Evolutionary conservation across 768 basidiomycete genomes (phyloP).

Genomic region (Xerocomellus intermedius): DNA sequence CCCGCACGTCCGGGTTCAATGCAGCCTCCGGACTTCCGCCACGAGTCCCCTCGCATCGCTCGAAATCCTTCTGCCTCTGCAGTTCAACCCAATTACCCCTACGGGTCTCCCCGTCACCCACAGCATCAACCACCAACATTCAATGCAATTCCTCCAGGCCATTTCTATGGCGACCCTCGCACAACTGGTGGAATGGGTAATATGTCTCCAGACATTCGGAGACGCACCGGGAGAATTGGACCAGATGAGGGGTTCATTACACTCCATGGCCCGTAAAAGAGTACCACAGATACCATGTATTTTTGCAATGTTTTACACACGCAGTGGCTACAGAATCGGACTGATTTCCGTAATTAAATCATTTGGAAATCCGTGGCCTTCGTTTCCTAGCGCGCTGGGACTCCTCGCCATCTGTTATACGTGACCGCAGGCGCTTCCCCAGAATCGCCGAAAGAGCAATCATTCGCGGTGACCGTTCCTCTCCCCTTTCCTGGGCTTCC

Average conservation of each 20-base stretch:
- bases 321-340: not conserved
- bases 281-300: slow-evolving; percentile 10
- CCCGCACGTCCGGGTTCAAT: slow-evolving; percentile 26
- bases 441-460: not conserved
- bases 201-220: slow-evolving; percentile 36
- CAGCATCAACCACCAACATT: slow-evolving; percentile 30
- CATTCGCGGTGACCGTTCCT: not conserved
- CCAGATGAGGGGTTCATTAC: slow-evolving; percentile 34
- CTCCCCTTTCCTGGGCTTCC: not conserved
- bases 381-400: slow-evolving; percentile 14
- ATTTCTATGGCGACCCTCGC: slow-evolving; percentile 41
- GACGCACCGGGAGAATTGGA: slow-evolving; percentile 30
- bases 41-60: slow-evolving; percentile 33
- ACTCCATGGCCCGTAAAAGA: slow-evolving; percentile 26
- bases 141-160: slow-evolving; percentile 36
- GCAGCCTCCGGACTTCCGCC: slow-evolving; percentile 35
- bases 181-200: slow-evolving; percentile 34
- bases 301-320: not conserved
- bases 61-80: slow-evolving; percentile 31
- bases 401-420: slow-evolving; percentile 9
- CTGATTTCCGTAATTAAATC: not conserved
- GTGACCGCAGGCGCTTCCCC: slow-evolving; percentile 21
- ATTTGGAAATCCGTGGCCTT: slow-evolving; percentile 6
- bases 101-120: slow-evolving; percentile 33
- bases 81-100: slow-evolving; percentile 28